Conservation (phyloP, 2,329 filamentous ascomycete species). For the Pseudogymnoascus sp. region DNA sequence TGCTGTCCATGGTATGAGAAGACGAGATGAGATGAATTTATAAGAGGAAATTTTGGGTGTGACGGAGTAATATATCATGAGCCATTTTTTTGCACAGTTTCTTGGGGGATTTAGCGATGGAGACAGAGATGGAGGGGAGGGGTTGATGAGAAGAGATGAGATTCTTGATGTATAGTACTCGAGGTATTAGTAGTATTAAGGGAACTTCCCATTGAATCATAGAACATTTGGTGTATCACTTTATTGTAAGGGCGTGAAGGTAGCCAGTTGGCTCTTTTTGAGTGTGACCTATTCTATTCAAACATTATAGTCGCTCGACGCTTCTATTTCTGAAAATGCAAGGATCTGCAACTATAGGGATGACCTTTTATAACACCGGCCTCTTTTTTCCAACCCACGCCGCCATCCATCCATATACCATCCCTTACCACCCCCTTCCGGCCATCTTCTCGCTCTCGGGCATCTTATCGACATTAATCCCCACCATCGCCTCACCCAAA, state of each 20-base stretch:
- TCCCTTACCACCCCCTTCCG: conserved; percentile 77
- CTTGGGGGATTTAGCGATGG: not conserved
- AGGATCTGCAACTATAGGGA: not conserved
- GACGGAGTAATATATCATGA: conserved; percentile 7
- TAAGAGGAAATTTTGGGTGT: conserved; percentile 1
- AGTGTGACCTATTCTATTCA: not conserved
- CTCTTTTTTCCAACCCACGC: not conserved
- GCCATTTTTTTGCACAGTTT: conserved; percentile 1
- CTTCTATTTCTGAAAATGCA: conserved; percentile 2
- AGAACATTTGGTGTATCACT: not conserved
- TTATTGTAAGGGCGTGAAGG: not conserved
- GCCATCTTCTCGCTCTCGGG: conserved; percentile 73
- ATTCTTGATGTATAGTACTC: conserved; percentile 4
- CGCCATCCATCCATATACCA: not conserved
- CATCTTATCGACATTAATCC: conserved; percentile 79
- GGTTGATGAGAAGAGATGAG: not conserved
- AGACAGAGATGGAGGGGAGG: not conserved
- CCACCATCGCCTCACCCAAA: conserved; percentile 96
- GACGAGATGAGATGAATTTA: not conserved
- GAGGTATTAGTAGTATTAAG: conserved; percentile 7
- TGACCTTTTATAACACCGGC: not conserved
- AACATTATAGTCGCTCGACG: not conserved
- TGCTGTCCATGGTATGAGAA: not conserved
- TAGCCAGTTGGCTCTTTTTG: no score
- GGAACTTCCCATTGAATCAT: not conserved